Conservation (phyloP, 306 rosid genomes). For the Clitoria ternatea region DNA sequence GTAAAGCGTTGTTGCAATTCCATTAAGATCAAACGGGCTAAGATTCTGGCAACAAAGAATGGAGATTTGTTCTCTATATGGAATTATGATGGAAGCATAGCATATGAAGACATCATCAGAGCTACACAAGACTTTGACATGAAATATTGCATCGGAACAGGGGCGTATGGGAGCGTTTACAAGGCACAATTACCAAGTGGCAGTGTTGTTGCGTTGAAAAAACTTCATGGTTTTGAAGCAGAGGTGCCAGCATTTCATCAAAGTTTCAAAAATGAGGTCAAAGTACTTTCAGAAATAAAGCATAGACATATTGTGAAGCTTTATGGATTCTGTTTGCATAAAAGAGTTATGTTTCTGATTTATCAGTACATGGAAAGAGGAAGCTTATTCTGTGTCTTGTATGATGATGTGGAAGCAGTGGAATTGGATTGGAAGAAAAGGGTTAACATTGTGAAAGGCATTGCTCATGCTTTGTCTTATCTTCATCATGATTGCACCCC, state of each 20-base stretch:
- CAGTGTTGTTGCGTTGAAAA: conserved; percentile 8
- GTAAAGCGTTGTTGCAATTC: not conserved
- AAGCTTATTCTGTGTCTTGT: conserved; percentile 13
- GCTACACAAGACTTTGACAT: not conserved
- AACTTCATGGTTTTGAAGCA: conserved; percentile 14
- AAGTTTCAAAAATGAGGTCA: conserved; percentile 23
- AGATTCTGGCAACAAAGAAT: not conserved
- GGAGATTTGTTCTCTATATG: not conserved
- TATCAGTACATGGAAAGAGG: conserved; percentile 13
- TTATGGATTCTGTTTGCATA: conserved; percentile 15
- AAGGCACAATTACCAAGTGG: not conserved
- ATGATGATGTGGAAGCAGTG: not conserved
- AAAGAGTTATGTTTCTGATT: conserved; percentile 17
- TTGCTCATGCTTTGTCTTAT: conserved; percentile 21
- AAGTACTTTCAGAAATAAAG: conserved; percentile 16
- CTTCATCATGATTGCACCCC: conserved; percentile 6
- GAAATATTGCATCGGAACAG: conserved; percentile 11
- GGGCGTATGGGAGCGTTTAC: conserved; percentile 19
- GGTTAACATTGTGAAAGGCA: conserved; percentile 4
- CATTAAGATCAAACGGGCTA: not conserved
- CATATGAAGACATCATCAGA: conserved; percentile 1
- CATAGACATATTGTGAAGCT: conserved; percentile 12
- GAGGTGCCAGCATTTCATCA: not conserved
- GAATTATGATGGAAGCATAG: conserved; percentile 1
- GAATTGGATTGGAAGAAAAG: conserved; percentile 21